Conservation (phyloP, 108 stramenopile genomes). For the Cyclotella sp. region DNA sequence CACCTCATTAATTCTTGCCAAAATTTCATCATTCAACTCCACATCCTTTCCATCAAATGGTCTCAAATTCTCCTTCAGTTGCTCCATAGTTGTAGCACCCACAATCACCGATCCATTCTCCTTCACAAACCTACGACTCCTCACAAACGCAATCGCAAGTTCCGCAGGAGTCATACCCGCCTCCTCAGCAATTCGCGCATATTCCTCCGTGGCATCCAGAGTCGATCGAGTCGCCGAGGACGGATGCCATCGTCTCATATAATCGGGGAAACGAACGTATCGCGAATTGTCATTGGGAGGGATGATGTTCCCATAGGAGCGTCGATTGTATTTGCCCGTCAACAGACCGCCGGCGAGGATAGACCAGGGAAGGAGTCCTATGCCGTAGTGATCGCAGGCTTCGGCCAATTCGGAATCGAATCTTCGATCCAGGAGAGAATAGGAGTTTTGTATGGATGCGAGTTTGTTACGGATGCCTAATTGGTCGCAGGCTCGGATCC, state of each 20-base stretch:
- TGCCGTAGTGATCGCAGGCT: constrained; percentile 84
- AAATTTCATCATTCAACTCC: constrained; percentile 54
- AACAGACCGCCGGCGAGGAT: constrained; percentile 91
- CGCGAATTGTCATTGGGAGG: constrained; percentile 55
- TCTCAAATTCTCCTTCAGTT: constrained; percentile 79
- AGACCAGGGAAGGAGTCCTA: constrained; percentile 88
- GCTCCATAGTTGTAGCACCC: constrained; percentile 89
- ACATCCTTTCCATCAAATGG: constrained; percentile 55
- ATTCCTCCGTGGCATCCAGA: constrained; percentile 70
- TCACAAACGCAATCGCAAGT: constrained; percentile 87
- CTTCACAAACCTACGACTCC: constrained; percentile 73
- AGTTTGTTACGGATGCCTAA: constrained; percentile 69
- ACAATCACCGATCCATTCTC: constrained; percentile 80
- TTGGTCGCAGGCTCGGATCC: constrained; percentile 53
- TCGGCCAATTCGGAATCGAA: constrained; percentile 89
- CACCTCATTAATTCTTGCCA: constrained; percentile 63
- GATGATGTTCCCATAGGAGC: constrained; percentile 12
- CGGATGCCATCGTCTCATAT: constrained; percentile 78
- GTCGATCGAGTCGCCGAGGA: constrained; percentile 56
- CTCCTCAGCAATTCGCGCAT: constrained; percentile 71
- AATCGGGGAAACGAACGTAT: constrained; percentile 83
- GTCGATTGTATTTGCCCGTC: constrained; percentile 75
- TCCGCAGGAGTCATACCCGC: constrained; percentile 77
- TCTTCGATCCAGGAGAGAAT: constrained; percentile 83
- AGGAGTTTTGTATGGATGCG: constrained; percentile 86